A percentile compares a stretch with the other conserved stretches of the same genome.
Evolutionary conservation across 345 rosid genomes (phyloP).

Genomic region (Iberis pinnata): DNA sequence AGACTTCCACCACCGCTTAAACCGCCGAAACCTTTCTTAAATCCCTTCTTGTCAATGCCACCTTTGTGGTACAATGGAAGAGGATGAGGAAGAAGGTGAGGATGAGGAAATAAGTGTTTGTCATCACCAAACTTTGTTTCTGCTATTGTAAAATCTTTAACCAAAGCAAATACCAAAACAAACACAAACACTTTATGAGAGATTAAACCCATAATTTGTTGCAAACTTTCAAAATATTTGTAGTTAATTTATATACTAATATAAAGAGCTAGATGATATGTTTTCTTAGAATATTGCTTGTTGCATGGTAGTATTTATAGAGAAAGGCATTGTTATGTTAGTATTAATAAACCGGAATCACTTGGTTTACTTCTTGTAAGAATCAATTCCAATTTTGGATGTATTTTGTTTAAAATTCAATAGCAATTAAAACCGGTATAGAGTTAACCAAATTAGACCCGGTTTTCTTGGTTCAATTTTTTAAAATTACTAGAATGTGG

Average conservation of each 20-base stretch:
- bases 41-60: slow-evolving; percentile 27
- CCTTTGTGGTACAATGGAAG: slow-evolving; percentile 25
- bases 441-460: slow-evolving; percentile 9
- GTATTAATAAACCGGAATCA: too few species aligned
- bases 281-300: neutral
- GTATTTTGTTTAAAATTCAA: too few species aligned
- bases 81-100: slow-evolving; percentile 27
- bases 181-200: slow-evolving; percentile 13
- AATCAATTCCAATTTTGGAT: too few species aligned
- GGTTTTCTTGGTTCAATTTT: neutral
- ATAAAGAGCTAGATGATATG: neutral
- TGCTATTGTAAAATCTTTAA: slow-evolving; percentile 6
- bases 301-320: slow-evolving; percentile 14
- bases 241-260: neutral
- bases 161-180: slow-evolving; percentile 25
- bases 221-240: neutral
- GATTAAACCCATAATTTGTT: slow-evolving; percentile 15
- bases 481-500: neutral
- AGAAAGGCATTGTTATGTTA: too few species aligned
- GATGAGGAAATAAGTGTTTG: slow-evolving; percentile 27
- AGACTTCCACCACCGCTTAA: slow-evolving; percentile 14
- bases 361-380: too few species aligned
- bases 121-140: slow-evolving; percentile 21
- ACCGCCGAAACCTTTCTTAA: slow-evolving; percentile 24
- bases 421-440: neutral